Evolutionary conservation across 805 yeast genomes (phyloP).

Genomic region (fission yeast (Schizosaccharomyces pombe)): DNA sequence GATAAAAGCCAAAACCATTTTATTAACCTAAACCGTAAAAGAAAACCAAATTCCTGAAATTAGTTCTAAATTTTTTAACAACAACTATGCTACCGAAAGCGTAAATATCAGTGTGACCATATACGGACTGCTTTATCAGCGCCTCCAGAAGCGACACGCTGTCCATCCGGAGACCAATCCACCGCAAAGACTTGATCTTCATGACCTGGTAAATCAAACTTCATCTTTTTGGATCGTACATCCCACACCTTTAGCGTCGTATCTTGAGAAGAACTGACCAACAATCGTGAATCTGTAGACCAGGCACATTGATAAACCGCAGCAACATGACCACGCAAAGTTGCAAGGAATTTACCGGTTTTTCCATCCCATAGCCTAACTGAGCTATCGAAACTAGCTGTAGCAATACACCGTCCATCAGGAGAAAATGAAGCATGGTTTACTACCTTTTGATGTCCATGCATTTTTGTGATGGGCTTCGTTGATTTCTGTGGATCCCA

Average conservation of each 20-base stretch:
- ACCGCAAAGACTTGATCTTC: conserved; percentile 88
- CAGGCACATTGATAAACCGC: conserved; percentile 94
- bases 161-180: conserved; percentile 94
- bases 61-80: too few relatives aligned
- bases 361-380: conserved; percentile 91
- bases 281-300: conserved; percentile 79
- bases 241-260: conserved; percentile 95
- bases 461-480: conserved; percentile 81
- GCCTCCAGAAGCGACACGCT: conserved; percentile 88
- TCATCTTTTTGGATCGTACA: conserved; percentile 57
- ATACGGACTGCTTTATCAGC: conserved; percentile 82
- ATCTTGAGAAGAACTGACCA: conserved; percentile 83
- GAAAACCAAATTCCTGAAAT: too few relatives aligned
- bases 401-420: conserved; percentile 72
- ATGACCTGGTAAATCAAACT: conserved; percentile 87
- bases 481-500: conserved; percentile 59
- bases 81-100: too few relatives aligned
- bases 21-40: too few relatives aligned
- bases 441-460: conserved; percentile 91
- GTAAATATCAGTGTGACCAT: conserved; percentile 60
- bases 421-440: conserved; percentile 92
- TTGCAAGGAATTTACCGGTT: conserved; percentile 69
- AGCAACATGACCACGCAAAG: conserved; percentile 91
- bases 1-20: too few relatives aligned
- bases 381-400: conserved; percentile 88